Base-by-base conservation (phyloP, 2,329 filamentous ascomycete genomes). In the Pseudocercospora fijiensis region DNA sequence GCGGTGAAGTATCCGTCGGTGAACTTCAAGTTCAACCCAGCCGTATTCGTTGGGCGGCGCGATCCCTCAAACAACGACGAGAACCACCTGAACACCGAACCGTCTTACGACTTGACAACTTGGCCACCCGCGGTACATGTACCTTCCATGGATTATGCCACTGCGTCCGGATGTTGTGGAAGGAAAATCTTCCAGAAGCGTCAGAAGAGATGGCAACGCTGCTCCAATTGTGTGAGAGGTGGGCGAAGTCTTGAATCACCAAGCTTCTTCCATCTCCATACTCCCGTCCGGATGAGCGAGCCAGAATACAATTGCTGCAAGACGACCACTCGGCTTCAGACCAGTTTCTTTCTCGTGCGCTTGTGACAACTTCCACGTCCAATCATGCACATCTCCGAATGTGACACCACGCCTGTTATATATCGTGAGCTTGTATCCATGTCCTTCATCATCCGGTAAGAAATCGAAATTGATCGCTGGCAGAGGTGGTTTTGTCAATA, bases 371-470 rank as follows among this genome's bases (percentile, higher is more conserved):
- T 37, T 66, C 61, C 61, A 66, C 1, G 61, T 66, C 61, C 64
- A 63, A 10, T 66, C 64, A 20, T 60, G 61, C 41, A 66, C 11
- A 28, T 66, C 64, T 18, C 64, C 64, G 13, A 63, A 58, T 20
- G 28, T 66, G 8, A 66, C 28, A 3, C 64, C 64, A 13, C 22
- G 24, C 7, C 53, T 58, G 51, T 66, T 66, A 27, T 52, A 59
- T 37, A 63, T 33, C 8, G 58, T 57, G 20, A 66, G 24, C 6
- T n/a, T 58, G 13, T 61, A 57, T 1, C 58, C 33, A 24, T 61
- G 41, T 11, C 61, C 52, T 2, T 57, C 53, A 16, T 47, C 55
- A 43, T 57, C 41, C 4, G 58, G 58, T 26, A 62, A 43, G 43
- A 64, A 64, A 10, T 63, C 58, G 20, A 64, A 33, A 28, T 52